These are phyloP conservation scores for Zygnema circumcarinatum DNA, from an alignment of 139 green algal genomes.

Conservation along the genomic window DNA sequence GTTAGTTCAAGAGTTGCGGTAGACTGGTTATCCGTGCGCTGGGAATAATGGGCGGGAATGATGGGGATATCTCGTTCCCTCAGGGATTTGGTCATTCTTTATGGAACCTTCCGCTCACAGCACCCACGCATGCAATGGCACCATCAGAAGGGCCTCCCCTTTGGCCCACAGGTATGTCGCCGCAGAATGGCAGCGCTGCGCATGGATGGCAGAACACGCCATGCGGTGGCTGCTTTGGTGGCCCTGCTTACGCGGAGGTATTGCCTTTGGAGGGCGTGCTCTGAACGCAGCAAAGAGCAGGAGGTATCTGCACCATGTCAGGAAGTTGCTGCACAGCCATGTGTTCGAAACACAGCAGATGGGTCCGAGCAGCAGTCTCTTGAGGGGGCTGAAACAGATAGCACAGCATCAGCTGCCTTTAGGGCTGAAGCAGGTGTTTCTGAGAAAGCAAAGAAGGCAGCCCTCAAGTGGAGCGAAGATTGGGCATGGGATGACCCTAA, in stretches of 20 bases:
- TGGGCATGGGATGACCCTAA: conserved; percentile 18
- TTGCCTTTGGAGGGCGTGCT: background rate
- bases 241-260: background rate
- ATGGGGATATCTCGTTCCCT: background rate
- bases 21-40: no score
- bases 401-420: background rate
- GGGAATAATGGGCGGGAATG: background rate
- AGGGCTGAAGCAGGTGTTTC: background rate
- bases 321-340: background rate
- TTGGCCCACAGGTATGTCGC: background rate
- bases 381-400: background rate
- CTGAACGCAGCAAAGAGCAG: background rate
- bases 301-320: background rate
- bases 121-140: conserved; percentile 36
- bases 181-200: background rate
- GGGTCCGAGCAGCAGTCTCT: background rate
- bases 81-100: background rate
- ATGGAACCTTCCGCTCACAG: background rate
- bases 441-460: background rate
- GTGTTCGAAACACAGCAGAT: background rate
- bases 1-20: no score
- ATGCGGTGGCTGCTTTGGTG: conserved; percentile 2
- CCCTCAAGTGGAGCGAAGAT: background rate
- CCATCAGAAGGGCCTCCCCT: conserved; percentile 20
- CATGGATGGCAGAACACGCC: conserved; percentile 20